phyloP scores from a whole-genome alignment of 495 filamentous ascomycete genomes.

The Penicillium crystallinum region DNA sequence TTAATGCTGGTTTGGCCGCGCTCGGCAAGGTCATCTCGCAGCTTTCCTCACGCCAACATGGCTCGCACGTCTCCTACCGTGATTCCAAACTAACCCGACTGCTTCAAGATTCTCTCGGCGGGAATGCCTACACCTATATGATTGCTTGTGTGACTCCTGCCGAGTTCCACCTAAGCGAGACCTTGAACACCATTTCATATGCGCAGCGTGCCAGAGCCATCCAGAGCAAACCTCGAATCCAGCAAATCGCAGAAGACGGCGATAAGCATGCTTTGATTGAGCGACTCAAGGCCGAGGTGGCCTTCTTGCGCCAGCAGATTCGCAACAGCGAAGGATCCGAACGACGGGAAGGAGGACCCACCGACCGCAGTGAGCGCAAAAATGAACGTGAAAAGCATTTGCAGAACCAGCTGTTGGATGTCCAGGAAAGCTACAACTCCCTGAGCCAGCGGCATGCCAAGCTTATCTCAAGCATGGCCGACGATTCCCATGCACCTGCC shows the following conservation, averaged over 20 bases:
- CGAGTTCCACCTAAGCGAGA: constrained; percentile 96
- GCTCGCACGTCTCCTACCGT: constrained; percentile 94
- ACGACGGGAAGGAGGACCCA: constrained; percentile 52
- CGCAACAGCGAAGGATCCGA: constrained; percentile 61
- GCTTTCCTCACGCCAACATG: constrained; percentile 80
- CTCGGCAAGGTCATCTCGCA: constrained; percentile 98
- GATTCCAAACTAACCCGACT: constrained; percentile 95
- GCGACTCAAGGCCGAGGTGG: constrained; percentile 86
- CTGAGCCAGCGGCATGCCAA: constrained; percentile 89
- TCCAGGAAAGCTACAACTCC: constrained; percentile 90
- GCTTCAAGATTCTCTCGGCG: constrained; percentile 95
- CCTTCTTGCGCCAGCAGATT: constrained; percentile 92
- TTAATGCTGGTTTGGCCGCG: constrained; percentile 93
- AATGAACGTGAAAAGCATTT: constrained; percentile 84
- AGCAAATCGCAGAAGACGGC: constrained; percentile 82
- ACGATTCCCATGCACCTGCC: constrained; percentile 68
- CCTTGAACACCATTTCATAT: constrained; percentile 94
- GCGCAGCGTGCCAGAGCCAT: constrained; percentile 94
- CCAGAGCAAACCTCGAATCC: constrained; percentile 94
- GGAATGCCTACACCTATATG: constrained; percentile 98
- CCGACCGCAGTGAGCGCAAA: constrained; percentile 70
- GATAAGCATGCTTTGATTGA: constrained; percentile 96
- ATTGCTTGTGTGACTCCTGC: constrained; percentile 97
- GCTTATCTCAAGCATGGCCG: constrained; percentile 89
- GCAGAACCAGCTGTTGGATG: constrained; percentile 88